Conservation (phyloP, 2,329 filamentous ascomycete genomes). For the Cytospora paraplurivora region DNA sequence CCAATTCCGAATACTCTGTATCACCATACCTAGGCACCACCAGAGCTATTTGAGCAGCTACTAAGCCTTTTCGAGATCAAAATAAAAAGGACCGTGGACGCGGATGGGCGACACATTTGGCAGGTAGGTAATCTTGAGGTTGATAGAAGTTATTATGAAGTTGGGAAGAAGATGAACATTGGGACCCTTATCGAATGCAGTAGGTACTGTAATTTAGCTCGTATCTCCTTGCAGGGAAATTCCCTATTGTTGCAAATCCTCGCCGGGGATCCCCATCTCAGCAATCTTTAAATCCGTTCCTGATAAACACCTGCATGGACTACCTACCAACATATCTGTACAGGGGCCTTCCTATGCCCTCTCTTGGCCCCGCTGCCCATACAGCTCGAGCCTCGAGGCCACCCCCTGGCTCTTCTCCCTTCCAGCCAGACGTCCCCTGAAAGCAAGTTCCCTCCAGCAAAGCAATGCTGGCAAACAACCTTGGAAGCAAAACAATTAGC, state of each 20-base stretch:
- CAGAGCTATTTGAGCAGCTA: background rate
- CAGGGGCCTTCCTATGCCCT: too few relatives aligned
- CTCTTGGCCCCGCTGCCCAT: constrained; percentile 3
- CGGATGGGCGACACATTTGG: background rate
- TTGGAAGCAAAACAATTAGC: background rate
- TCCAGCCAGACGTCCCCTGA: constrained; percentile 21
- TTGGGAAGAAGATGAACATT: background rate
- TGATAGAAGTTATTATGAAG: background rate
- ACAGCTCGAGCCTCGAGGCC: constrained; percentile 13
- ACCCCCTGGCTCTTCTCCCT: constrained; percentile 9
- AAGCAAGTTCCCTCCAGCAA: constrained; percentile 18
- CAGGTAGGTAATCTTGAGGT: background rate
- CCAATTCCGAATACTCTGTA: background rate
- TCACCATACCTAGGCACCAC: background rate
- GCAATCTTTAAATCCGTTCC: background rate
- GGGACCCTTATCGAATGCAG: background rate
- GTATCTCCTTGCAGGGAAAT: background rate
- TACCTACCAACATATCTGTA: too few relatives aligned
- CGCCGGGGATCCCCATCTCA: constrained; percentile 1
- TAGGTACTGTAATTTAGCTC: background rate
- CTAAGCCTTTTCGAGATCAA: background rate
- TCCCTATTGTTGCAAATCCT: background rate
- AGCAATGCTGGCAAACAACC: too few relatives aligned
- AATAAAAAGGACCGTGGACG: background rate
- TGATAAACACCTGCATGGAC: too few relatives aligned